These are phyloP conservation scores for Recurvomyces mirabilis DNA, from an alignment of 495 filamentous ascomycete species.

Conservation along the genomic window DNA sequence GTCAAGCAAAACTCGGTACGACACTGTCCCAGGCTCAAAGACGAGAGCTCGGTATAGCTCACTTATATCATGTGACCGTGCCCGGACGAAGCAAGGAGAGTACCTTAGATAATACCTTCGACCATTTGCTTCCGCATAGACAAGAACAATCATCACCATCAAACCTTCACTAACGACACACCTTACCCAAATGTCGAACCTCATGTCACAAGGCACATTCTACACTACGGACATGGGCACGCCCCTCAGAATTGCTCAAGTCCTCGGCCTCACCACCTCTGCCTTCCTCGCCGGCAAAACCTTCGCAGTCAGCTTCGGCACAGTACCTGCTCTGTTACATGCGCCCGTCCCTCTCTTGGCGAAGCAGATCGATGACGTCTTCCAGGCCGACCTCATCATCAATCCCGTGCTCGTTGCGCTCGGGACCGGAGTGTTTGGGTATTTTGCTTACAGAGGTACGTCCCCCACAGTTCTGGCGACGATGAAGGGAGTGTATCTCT, in stretches of 20 bases:
- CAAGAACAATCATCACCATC: too few species aligned
- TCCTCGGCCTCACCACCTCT: slow-evolving; percentile 15
- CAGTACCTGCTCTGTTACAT: slow-evolving; percentile 41
- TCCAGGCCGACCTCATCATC: slow-evolving; percentile 26
- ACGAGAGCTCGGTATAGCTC: too few species aligned
- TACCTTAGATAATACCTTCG: too few species aligned
- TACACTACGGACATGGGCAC: slow-evolving; percentile 3
- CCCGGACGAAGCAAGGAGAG: too few species aligned
- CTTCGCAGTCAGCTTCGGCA: slow-evolving; percentile 32
- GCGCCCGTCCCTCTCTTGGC: slow-evolving; percentile 42
- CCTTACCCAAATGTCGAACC: slow-evolving; percentile 1
- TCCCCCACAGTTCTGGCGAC: too few species aligned
- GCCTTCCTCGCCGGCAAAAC: slow-evolving; percentile 30
- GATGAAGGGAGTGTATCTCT: too few species aligned
- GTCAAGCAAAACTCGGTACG: too few species aligned
- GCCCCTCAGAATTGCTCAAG: slow-evolving; percentile 11
- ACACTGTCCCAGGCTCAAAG: too few species aligned
- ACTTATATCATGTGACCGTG: too few species aligned
- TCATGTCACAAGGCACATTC: background rate
- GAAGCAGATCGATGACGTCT: slow-evolving; percentile 38
- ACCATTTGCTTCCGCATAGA: too few species aligned
- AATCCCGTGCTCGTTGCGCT: slow-evolving; percentile 29
- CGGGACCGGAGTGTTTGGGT: slow-evolving; percentile 32
- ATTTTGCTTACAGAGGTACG: slow-evolving; percentile 36
- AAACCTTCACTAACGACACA: too few species aligned